These are phyloP conservation scores for Cryptococcus sp. DNA, from an alignment of 1,284 basidiomycete genomes.

Conservation along the genomic window DNA sequence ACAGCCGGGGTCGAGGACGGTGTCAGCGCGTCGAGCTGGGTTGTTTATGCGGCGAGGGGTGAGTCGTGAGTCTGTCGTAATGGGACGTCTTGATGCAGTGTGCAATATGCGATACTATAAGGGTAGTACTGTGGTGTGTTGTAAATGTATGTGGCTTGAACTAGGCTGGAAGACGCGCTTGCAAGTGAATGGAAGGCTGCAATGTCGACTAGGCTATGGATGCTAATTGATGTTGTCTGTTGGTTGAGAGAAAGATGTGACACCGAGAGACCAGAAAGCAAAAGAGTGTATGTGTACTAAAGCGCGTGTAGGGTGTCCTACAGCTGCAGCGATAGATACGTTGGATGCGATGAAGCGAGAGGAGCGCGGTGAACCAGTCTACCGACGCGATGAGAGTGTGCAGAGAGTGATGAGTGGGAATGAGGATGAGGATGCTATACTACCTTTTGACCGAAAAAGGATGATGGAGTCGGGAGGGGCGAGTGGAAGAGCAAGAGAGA, in stretches of 20 bases:
- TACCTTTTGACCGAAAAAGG: not conserved
- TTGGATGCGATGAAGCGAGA: not conserved
- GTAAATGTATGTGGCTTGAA: slow-evolving; percentile 7
- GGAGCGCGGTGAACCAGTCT: slow-evolving; percentile 1
- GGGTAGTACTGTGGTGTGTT: too few relatives aligned
- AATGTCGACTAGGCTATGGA: too few relatives aligned
- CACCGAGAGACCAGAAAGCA: not conserved
- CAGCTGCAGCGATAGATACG: too few relatives aligned
- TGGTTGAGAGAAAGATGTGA: not conserved
- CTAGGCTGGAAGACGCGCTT: not conserved
- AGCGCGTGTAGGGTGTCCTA: not conserved
- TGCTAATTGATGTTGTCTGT: too few relatives aligned
- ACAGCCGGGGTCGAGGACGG: too few relatives aligned
- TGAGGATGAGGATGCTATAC: not conserved
- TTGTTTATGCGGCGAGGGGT: too few relatives aligned
- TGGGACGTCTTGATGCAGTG: not conserved
- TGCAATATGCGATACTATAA: too few relatives aligned
- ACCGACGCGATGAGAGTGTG: not conserved
- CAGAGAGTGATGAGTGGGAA: not conserved
- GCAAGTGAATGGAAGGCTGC: too few relatives aligned
- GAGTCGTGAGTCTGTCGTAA: slow-evolving; percentile 1
- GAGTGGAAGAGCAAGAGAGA: too few relatives aligned
- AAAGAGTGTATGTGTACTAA: slow-evolving; percentile 7
- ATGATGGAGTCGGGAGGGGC: too few relatives aligned
- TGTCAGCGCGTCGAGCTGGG: too few relatives aligned